Conservation (phyloP, 257 asterid genomes). For the Solanum paucissectum region DNA sequence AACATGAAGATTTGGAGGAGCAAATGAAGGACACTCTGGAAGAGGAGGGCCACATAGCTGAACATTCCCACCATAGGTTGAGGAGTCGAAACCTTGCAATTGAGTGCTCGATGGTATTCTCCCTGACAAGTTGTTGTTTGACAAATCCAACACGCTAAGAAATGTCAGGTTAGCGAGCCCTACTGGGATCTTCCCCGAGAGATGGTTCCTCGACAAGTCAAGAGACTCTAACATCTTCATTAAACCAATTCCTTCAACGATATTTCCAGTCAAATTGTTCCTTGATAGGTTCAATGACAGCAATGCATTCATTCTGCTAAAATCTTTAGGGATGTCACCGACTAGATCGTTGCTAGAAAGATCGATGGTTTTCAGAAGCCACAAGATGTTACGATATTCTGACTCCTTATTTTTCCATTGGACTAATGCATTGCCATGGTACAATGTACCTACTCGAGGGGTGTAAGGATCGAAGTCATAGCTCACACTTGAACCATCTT, state of each 20-base stretch:
- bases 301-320: conserved; percentile 9
- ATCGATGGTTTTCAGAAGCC: conserved; percentile 5
- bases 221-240: conserved; percentile 4
- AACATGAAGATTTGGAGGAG: background rate
- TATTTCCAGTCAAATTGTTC: conserved; percentile 11
- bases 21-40: background rate
- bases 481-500: background rate
- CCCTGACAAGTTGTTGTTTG: conserved; percentile 20
- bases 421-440: background rate
- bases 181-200: background rate
- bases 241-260: conserved; percentile 11
- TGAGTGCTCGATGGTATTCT: conserved; percentile 23
- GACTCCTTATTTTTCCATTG: conserved; percentile 7
- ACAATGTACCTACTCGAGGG: background rate
- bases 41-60: conserved; percentile 20
- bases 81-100: conserved; percentile 17
- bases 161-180: background rate
- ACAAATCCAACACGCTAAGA: conserved; percentile 15
- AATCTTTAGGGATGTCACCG: conserved; percentile 15
- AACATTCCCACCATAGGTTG: conserved; percentile 12
- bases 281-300: conserved; percentile 22
- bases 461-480: background rate
- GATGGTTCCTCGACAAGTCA: conserved; percentile 5
- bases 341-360: conserved; percentile 11
- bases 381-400: background rate